Evolutionary conservation across 768 basidiomycete genomes (phyloP), one percentile per base, ranked within the genome.

Genomic region (Lactarius trivialis): DNA sequence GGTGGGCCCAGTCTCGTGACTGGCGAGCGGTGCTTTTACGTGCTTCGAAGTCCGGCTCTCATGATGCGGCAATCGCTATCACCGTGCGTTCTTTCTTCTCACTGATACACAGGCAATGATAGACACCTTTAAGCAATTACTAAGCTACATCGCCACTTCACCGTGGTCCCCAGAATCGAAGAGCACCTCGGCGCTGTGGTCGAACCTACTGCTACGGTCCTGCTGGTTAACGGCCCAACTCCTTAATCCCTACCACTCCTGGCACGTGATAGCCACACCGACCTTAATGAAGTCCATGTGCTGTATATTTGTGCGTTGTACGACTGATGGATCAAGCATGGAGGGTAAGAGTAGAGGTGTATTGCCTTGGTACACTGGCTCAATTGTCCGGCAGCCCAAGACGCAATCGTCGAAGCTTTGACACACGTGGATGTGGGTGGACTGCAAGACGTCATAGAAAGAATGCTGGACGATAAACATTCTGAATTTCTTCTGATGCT

Each of bases 11-110:
- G 55, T 66, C 36, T 50, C 60, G 61, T 24, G 60, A 56, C 45
- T 71, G 68, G 69, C 65, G 64, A 17, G 60, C 43, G 4, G 53
- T 51, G 9, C 61, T 69, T 17, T 53, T 68, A 30, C 19, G 7
- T n/a, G 64, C 66, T 19, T 52, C 60, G 2, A 53, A 60, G 7
- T 54, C 65, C 9, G 56, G 63, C 19, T 24, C 41, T n/a, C 32
- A n/a, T 1, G 62, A 65, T 15, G 49, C 52, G 26, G 55, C 60
- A 15, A 60, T 66, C 24, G 59, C 60, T n/a, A 55, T 68, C 11
- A 64, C 63, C 52, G 64, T 69, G 36, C 41, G 56, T 48, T 49
- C 17, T 53, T 48, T 26, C 9, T 60, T n/a, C 24, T 15, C 32
- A n/a, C 24, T 11, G 7, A 15, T 9, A 26, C 33, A 57, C 33